Base-by-base conservation (phyloP, 2,329 filamentous ascomycete species). In the Fusarium sp. region DNA sequence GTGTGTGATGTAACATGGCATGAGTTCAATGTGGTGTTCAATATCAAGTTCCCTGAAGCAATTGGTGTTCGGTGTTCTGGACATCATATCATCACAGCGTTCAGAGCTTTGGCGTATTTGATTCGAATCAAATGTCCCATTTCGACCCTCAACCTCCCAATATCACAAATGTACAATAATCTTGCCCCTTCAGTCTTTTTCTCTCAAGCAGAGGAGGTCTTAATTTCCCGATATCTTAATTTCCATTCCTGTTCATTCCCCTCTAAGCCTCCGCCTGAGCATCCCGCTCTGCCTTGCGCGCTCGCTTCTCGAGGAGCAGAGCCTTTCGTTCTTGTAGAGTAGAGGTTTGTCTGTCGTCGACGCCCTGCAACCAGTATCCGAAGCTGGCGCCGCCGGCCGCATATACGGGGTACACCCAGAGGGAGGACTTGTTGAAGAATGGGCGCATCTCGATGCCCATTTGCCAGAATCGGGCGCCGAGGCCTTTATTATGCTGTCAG, bases 401-500 rank as follows among this genome's bases (percentile, higher is more conserved):
- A 84, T 96, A 99, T 77, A 95, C 84, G 61, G 96, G 96, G 86
- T 97, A 99, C 56, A 91, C 94, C 93, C 94, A 97, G 79, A 97
- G 90, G 61, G 92, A 93, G 81, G 92, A 88, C 79, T 88, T 90
- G 84, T 92, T 91, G 88, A 98, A 94, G 83, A 98, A 92, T 57
- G 95, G 96, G 71, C 95, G 94, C 94, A 97, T 97, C 86, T 99
- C 94, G 82, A 99, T 96, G 80, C 95, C 96, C 82, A 99, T 92
- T 84, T 98, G 96, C 94, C 95, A 98, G 84, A 96, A 89, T 78
- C 95, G 93, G 80, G 95, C 92, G 80, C 93, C 94, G 79, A 98
- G 85, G 87, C 96, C 96, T 99, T 53, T 31, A 47, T 42, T 44
- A 22, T 33, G 31, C 42, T 45, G 74, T 75, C 56, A 76, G 71